A percentile compares a stretch with the other conserved stretches of the same genome.
These are phyloP conservation scores for Wickerhamomyces sp. DNA, from an alignment of 1,139 yeast species.

Conservation along the genomic window DNA sequence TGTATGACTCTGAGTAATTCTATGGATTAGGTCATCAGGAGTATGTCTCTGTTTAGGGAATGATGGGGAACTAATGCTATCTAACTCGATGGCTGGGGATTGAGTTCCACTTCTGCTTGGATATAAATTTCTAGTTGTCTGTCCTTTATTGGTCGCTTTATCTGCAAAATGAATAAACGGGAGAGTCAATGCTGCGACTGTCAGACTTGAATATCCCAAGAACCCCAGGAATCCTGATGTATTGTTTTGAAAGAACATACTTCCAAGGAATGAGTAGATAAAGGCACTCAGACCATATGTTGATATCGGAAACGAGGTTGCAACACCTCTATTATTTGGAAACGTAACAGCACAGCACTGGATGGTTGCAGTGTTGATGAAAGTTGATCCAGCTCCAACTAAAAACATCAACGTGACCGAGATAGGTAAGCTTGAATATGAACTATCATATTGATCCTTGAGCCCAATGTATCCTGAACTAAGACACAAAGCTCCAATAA, in stretches of 20 bases:
- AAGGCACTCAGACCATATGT: conserved; percentile 57
- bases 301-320: conserved; percentile 56
- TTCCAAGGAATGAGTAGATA: conserved; percentile 46
- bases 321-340: conserved; percentile 53
- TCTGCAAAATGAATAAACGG: conserved; percentile 47
- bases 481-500: conserved; percentile 40
- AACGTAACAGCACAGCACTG: conserved; percentile 55
- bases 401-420: conserved; percentile 37
- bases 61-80: conserved; percentile 1
- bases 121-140: neutral
- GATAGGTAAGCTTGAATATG: conserved; percentile 28
- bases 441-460: conserved; percentile 39
- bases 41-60: conserved; percentile 4
- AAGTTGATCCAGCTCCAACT: conserved; percentile 53
- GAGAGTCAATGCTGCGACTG: conserved; percentile 37
- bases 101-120: conserved; percentile 4
- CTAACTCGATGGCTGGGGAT: conserved; percentile 12
- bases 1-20: conserved; percentile 19
- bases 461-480: conserved; percentile 43
- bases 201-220: conserved; percentile 37
- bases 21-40: conserved; percentile 8
- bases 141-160: conserved; percentile 5
- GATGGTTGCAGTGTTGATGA: conserved; percentile 46
- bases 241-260: conserved; percentile 45
- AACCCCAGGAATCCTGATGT: conserved; percentile 46